A percentile compares a stretch with the other conserved stretches of the same genome.
Evolutionary conservation across 2,329 filamentous ascomycete genomes (phyloP).

Genomic region (Paraphoma chrysanthemicola): DNA sequence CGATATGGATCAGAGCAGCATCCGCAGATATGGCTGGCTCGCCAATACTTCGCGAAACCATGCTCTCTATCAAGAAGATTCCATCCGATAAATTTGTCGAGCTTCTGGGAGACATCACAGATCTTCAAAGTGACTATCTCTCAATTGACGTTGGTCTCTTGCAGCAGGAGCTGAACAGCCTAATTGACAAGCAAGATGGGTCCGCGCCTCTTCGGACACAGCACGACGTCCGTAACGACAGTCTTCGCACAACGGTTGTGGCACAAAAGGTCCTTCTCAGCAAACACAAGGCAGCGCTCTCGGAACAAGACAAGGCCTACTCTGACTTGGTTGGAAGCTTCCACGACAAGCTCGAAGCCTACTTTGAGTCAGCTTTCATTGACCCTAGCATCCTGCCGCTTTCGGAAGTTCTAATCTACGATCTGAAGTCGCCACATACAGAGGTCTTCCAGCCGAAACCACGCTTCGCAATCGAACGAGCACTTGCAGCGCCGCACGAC

Average conservation of each 20-base stretch:
- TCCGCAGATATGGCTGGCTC: conserved; percentile 62
- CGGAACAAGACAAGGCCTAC: conserved; percentile 73
- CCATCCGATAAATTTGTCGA: conserved; percentile 60
- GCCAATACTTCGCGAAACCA: conserved; percentile 60
- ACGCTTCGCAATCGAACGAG: conserved; percentile 73
- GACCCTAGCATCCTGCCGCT: conserved; percentile 63
- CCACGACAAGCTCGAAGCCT: conserved; percentile 57
- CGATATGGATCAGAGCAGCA: conserved; percentile 68
- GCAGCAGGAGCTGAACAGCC: conserved; percentile 44
- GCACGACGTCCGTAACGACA: conserved; percentile 73
- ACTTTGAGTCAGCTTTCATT: conserved; percentile 56
- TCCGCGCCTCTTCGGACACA: conserved; percentile 69
- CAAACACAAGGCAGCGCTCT: conserved; percentile 74
- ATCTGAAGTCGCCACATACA: conserved; percentile 71
- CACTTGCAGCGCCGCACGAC: conserved; percentile 75
- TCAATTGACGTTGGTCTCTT: conserved; percentile 26
- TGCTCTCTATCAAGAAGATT: conserved; percentile 67
- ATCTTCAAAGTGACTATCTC: conserved; percentile 19
- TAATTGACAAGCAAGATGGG: conserved; percentile 30
- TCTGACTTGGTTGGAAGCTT: conserved; percentile 69
- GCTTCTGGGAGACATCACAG: conserved; percentile 49
- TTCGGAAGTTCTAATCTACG: conserved; percentile 78
- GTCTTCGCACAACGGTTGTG: conserved; percentile 77
- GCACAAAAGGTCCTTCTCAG: conserved; percentile 83
- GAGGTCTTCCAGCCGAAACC: conserved; percentile 79